Conservation (phyloP, 441 rosid species). For the Pelargonium cotyledonis region DNA sequence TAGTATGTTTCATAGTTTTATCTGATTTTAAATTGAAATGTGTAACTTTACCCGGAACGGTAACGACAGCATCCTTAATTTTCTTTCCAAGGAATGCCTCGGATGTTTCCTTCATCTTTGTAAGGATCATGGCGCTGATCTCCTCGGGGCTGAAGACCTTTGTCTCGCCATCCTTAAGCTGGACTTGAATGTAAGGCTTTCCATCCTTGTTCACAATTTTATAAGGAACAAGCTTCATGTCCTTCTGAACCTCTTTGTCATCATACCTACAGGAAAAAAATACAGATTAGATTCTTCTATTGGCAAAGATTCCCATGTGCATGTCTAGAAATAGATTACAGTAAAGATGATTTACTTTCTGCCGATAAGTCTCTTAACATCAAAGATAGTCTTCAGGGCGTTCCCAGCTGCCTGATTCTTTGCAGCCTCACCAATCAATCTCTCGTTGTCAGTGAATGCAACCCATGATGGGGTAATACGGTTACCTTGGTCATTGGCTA, state of each 20-base stretch:
- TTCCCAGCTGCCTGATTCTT: slow-evolving; percentile 5
- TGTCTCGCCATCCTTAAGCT: slow-evolving; percentile 84
- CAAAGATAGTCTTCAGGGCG: not conserved
- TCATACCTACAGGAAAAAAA: slow-evolving; percentile 44
- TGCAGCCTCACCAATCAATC: slow-evolving; percentile 5
- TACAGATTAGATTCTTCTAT: slow-evolving; percentile 35
- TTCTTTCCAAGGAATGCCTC: slow-evolving; percentile 97
- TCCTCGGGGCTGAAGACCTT: slow-evolving; percentile 95
- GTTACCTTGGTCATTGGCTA: slow-evolving; percentile 98
- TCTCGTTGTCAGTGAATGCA: slow-evolving; percentile 7
- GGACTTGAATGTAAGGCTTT: slow-evolving; percentile 87
- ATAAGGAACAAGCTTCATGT: slow-evolving; percentile 84
- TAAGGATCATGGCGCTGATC: slow-evolving; percentile 75
- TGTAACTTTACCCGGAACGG: slow-evolving; percentile 79
- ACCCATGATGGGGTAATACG: slow-evolving; percentile 49
- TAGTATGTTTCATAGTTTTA: slow-evolving; percentile 2
- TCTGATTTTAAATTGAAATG: slow-evolving; percentile 28
- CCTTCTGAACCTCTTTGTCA: slow-evolving; percentile 92
- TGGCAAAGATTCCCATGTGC: slow-evolving; percentile 80
- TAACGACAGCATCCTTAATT: slow-evolving; percentile 95
- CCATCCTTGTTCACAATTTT: slow-evolving; percentile 90
- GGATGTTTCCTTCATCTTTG: slow-evolving; percentile 88
- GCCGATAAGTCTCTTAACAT: slow-evolving; percentile 3
- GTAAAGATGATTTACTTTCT: not conserved
- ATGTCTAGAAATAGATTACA: slow-evolving; percentile 39